Percentiles rank a stretch among this genome's conserved stretches.
phyloP scores from a whole-genome alignment of 352 stramenopile species.

The Phytopythium sindhum region DNA sequence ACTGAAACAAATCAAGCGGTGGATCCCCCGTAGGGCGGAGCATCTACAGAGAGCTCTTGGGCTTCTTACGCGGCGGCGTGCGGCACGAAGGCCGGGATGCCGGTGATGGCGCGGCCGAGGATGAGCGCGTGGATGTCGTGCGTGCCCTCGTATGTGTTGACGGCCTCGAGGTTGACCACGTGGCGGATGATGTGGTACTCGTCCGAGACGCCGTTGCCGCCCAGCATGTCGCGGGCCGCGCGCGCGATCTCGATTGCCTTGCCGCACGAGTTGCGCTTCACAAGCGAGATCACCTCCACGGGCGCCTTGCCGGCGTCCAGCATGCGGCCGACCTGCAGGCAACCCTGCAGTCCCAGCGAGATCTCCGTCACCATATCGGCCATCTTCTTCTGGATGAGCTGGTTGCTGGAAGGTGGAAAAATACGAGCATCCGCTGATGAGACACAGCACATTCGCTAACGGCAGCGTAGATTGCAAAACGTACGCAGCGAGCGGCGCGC shows the following conservation, averaged over 20 bases:
- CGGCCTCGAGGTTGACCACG: slow-evolving; percentile 96
- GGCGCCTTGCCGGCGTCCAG: slow-evolving; percentile 80
- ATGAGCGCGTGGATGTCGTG: slow-evolving; percentile 99
- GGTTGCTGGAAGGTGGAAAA: slow-evolving; percentile 69
- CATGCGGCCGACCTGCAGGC: slow-evolving; percentile 88
- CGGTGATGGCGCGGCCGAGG: slow-evolving; percentile 95
- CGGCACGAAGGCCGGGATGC: slow-evolving; percentile 93
- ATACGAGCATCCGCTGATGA: not conserved
- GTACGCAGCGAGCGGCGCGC: slow-evolving; percentile 92
- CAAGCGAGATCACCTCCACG: slow-evolving; percentile 93
- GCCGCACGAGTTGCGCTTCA: slow-evolving; percentile 96
- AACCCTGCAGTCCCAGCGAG: slow-evolving; percentile 90
- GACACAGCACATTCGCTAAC: not conserved
- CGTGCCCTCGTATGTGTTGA: slow-evolving; percentile 99
- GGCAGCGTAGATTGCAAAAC: slow-evolving; percentile 11
- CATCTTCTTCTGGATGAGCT: slow-evolving; percentile 98
- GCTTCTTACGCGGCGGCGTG: slow-evolving; percentile 53
- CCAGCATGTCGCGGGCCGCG: slow-evolving; percentile 94
- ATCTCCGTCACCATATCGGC: slow-evolving; percentile 98
- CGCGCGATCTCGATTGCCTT: slow-evolving; percentile 94
- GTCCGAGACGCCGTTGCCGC: slow-evolving; percentile 97
- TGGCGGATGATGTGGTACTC: slow-evolving; percentile 99
- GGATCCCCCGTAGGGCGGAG: no score
- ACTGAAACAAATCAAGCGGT: no score
- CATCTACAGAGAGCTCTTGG: no score